Percentiles rank a stretch among this genome's conserved stretches.
These are phyloP conservation scores for Micromonas commoda DNA, from an alignment of 139 green algal genomes.

Conservation along the genomic window DNA sequence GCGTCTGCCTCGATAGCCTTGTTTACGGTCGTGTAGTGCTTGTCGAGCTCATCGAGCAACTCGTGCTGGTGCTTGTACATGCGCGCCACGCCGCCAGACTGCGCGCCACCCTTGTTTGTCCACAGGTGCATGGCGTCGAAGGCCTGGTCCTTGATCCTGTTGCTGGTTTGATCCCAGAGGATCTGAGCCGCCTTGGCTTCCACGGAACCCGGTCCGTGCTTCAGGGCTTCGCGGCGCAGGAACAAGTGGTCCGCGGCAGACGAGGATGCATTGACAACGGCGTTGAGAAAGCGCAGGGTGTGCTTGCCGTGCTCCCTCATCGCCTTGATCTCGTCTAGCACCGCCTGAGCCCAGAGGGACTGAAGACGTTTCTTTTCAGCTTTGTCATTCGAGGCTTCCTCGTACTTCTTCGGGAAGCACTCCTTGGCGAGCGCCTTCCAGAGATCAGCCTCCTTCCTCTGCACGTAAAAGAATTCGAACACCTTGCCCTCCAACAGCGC, in stretches of 20 bases:
- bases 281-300: constrained; percentile 27
- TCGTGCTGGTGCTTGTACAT: constrained; percentile 48
- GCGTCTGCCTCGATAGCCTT: neutral
- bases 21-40: constrained; percentile 28
- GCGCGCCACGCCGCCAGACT: constrained; percentile 8
- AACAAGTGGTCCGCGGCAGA: constrained; percentile 11
- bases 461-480: constrained; percentile 31
- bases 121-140: constrained; percentile 26
- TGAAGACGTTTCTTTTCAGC: constrained; percentile 19
- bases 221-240: constrained; percentile 20
- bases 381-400: constrained; percentile 26
- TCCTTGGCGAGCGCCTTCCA: constrained; percentile 30
- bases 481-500: constrained; percentile 14
- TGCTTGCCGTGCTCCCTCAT: constrained; percentile 19
- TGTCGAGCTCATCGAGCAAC: constrained; percentile 40
- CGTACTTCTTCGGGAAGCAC: constrained; percentile 30
- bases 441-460: constrained; percentile 22
- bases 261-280: neutral
- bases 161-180: constrained; percentile 1
- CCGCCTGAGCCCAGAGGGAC: neutral
- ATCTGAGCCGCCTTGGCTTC: constrained; percentile 12
- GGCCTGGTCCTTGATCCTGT: constrained; percentile 22
- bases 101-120: constrained; percentile 24
- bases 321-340: constrained; percentile 18
- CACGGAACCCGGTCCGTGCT: constrained; percentile 5